Base-by-base conservation (phyloP, 2,329 filamentous ascomycete species). In the Fusarium sulawesiense region DNA sequence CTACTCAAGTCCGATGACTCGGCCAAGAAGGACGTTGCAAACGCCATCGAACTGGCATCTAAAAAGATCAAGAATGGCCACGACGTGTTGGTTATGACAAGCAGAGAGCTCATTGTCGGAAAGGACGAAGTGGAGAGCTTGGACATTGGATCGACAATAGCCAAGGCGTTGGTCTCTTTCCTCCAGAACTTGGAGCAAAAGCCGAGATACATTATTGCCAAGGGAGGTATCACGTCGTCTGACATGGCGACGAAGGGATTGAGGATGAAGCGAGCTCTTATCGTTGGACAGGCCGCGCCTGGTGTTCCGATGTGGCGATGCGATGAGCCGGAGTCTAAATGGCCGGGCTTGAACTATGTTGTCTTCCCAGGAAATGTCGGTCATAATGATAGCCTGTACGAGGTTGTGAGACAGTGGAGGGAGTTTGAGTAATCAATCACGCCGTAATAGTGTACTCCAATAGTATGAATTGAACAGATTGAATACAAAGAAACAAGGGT, bases 51-150 rank as follows among this genome's bases (percentile, higher is more conserved):
- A 0, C 66, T 75, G 2, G 81, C 83, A 0, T 81, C 83, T 3
- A 57, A 76, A 1, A 70, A 82, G 44, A 80, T 89, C 9, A 68
- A 73, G 3, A 68, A 77, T 4, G 85, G 86, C 0, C 79, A 82
- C 40, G 87, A 89, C 51, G 85, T 88, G 1, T 77, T 89, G 0
- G 78, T 89, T 34, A 89, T 89, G 87, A 89, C 88, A 1, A 87
- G 85, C 40, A 81, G 87, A 1, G 81, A 83, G 37, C 76, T 89
- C 0, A 79, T 89, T 18, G 82, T 73, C 0, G 76, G 76, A 0
- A 74, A 74, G 0, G 85, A 89, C 64, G 85, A 84, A 34, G 76
- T 82, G 3, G 82, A 82, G 16, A 87, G 83, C 46, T 75, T 89
- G 13, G 81, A 84, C n/a, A 88, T 89, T 56, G 86, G 87, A 1